Conservation (phyloP, 768 basidiomycete genomes). For the Collybia nuda region DNA sequence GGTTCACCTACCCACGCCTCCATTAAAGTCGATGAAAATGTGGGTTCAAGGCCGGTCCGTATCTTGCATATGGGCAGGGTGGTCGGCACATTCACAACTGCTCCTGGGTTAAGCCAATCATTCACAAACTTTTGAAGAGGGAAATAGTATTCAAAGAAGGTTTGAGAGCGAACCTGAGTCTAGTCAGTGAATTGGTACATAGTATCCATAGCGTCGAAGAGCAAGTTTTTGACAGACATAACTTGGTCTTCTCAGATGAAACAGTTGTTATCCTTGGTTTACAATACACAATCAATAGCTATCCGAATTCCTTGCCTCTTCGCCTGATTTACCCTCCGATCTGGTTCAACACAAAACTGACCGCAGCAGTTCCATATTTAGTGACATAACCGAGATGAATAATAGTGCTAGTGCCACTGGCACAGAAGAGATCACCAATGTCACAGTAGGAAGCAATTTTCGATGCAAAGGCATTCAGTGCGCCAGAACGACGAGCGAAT, state of each 20-base stretch:
- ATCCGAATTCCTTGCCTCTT: too few relatives aligned
- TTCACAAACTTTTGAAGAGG: constrained; percentile 6
- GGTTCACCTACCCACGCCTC: constrained; percentile 11
- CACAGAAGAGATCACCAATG: constrained; percentile 26
- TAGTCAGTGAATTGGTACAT: too few relatives aligned
- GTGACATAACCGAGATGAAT: constrained; percentile 24
- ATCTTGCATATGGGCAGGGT: constrained; percentile 15
- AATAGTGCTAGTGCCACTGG: constrained; percentile 17
- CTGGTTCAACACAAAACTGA: constrained; percentile 22
- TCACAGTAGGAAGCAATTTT: constrained; percentile 21
- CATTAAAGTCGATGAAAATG: constrained; percentile 11
- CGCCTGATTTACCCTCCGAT: constrained; percentile 27
- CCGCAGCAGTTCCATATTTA: constrained; percentile 23
- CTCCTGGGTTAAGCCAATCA: constrained; percentile 8
- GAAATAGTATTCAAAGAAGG: too few relatives aligned
- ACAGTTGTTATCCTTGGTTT: too few relatives aligned
- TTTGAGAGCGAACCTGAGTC: too few relatives aligned
- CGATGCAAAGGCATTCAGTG: constrained; percentile 7
- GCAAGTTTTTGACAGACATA: too few relatives aligned
- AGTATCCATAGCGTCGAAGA: too few relatives aligned
- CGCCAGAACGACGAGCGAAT: constrained; percentile 8
- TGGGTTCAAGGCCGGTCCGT: constrained; percentile 15
- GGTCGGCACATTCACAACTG: constrained; percentile 8
- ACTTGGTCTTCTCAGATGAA: too few relatives aligned
- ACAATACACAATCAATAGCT: too few relatives aligned